Percentiles rank a stretch among this genome's conserved stretches.
phyloP scores from a whole-genome alignment of 768 basidiomycete species.

The Flagelloscypha sp. region DNA sequence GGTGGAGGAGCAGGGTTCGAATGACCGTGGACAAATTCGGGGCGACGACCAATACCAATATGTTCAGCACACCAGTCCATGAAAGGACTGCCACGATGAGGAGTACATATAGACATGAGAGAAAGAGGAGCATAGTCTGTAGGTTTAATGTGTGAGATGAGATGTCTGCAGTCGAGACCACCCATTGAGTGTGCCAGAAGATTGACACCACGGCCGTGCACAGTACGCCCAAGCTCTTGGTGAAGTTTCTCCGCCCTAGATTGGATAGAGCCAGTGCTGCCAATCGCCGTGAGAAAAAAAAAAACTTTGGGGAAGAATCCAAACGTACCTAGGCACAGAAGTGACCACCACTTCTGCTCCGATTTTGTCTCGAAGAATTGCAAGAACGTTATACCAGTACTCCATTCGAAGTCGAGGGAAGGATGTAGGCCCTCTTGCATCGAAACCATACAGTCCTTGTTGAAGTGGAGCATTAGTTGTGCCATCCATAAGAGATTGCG shows the following conservation, averaged over 20 bases:
- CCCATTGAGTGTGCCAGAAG: constrained; percentile 98
- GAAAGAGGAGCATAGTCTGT: constrained; percentile 78
- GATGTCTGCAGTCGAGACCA: constrained; percentile 87
- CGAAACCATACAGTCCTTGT: constrained; percentile 89
- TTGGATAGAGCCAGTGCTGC: constrained; percentile 82
- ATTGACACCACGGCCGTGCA: constrained; percentile 76
- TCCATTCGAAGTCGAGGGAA: constrained; percentile 83
- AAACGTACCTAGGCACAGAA: constrained; percentile 78
- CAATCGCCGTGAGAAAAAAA: not conserved
- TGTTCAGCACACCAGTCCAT: constrained; percentile 99
- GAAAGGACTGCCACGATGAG: constrained; percentile 93
- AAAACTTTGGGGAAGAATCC: constrained; percentile 1
- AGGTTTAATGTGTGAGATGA: constrained; percentile 82
- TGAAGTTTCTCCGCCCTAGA: constrained; percentile 75
- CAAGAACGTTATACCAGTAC: constrained; percentile 89
- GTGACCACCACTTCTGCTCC: constrained; percentile 96
- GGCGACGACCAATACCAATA: constrained; percentile 78
- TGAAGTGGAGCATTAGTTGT: constrained; percentile 5
- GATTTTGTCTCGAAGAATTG: constrained; percentile 67
- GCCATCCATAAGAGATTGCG: constrained; percentile 1
- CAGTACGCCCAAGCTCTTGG: constrained; percentile 54
- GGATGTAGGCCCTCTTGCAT: constrained; percentile 73
- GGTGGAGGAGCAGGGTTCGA: constrained; percentile 1
- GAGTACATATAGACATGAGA: constrained; percentile 83
- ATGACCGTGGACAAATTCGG: constrained; percentile 12